A percentile compares a stretch with the other conserved stretches of the same genome.
Conservation (phyloP, 495 filamentous ascomycete genomes). For the Wilcoxina mikolae region DNA sequence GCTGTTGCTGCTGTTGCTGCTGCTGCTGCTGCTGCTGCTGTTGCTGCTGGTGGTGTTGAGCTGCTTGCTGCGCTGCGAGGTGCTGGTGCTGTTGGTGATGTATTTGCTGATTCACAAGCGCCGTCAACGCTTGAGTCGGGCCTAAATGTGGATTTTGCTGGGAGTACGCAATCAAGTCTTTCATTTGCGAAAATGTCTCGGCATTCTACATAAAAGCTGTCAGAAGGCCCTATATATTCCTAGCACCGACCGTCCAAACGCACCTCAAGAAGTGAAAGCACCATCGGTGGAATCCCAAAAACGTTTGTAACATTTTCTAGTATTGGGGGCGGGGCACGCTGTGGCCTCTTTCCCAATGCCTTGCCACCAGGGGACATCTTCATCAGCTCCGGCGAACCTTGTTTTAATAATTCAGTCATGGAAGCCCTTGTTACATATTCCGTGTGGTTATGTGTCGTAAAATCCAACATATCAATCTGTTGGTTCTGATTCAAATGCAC, state of each 20-base stretch:
- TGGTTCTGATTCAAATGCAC: slow-evolving; percentile 39
- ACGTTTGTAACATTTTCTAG: neutral
- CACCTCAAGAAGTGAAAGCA: slow-evolving; percentile 6
- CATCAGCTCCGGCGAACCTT: slow-evolving; percentile 14
- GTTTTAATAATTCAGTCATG: slow-evolving; percentile 32
- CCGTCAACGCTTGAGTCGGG: slow-evolving; percentile 36
- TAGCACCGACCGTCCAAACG: neutral
- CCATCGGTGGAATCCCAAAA: slow-evolving; percentile 8
- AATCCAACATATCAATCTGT: slow-evolving; percentile 45
- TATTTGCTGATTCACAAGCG: slow-evolving; percentile 33
- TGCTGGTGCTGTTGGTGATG: slow-evolving; percentile 23
- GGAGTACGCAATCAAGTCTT: slow-evolving; percentile 38
- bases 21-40: slow-evolving; percentile 21
- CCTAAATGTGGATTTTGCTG: slow-evolving; percentile 35
- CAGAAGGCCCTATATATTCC: neutral
- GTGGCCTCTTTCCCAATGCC: slow-evolving; percentile 36
- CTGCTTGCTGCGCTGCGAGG: slow-evolving; percentile 28
- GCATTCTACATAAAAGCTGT: slow-evolving; percentile 32
- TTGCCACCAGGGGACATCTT: slow-evolving; percentile 46
- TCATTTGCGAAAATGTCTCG: slow-evolving; percentile 45
- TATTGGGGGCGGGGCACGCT: neutral
- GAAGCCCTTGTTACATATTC: slow-evolving; percentile 42
- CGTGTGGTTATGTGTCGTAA: slow-evolving; percentile 36
- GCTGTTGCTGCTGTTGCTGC: slow-evolving; percentile 26
- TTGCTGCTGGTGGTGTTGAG: slow-evolving; percentile 29